Percentiles rank a stretch among this genome's conserved stretches.
These are phyloP conservation scores for Ganoderma boninense DNA, from an alignment of 1,284 basidiomycete species.

Conservation along the genomic window DNA sequence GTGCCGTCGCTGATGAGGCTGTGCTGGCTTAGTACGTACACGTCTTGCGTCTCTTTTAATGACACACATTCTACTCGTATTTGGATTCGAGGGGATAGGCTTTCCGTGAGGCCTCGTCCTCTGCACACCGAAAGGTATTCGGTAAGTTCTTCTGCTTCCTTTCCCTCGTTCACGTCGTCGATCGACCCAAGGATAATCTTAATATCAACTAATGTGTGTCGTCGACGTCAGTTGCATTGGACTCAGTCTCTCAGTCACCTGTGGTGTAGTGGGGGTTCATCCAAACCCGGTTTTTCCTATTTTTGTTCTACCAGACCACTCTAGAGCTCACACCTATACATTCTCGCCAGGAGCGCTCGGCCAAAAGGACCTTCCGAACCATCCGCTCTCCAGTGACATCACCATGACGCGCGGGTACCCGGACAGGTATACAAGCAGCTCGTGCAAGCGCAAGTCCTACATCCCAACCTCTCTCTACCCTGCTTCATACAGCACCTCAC, in stretches of 20 bases:
- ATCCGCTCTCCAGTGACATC: constrained; percentile 25
- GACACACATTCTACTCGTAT: background rate
- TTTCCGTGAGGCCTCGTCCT: too few species aligned
- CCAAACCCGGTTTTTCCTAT: background rate
- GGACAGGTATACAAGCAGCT: background rate
- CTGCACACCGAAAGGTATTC: background rate
- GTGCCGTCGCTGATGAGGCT: background rate
- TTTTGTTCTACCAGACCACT: background rate
- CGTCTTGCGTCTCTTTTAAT: background rate
- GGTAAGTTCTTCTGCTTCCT: background rate
- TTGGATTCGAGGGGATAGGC: background rate
- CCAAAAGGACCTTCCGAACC: background rate
- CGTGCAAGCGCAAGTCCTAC: background rate
- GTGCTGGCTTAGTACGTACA: constrained; percentile 1
- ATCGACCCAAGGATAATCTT: background rate
- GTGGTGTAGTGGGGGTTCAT: background rate
- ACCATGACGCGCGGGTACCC: constrained; percentile 27
- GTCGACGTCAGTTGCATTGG: background rate
- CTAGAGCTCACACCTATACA: background rate
- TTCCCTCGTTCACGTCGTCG: background rate
- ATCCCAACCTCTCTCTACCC: background rate
- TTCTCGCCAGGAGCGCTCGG: background rate
- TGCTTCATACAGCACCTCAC: background rate
- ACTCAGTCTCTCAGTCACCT: background rate
- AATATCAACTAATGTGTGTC: background rate